A percentile compares a stretch with the other conserved stretches of the same genome.
Evolutionary conservation across 768 basidiomycete species (phyloP).

Genomic region (Leccinum pellstonianum): DNA sequence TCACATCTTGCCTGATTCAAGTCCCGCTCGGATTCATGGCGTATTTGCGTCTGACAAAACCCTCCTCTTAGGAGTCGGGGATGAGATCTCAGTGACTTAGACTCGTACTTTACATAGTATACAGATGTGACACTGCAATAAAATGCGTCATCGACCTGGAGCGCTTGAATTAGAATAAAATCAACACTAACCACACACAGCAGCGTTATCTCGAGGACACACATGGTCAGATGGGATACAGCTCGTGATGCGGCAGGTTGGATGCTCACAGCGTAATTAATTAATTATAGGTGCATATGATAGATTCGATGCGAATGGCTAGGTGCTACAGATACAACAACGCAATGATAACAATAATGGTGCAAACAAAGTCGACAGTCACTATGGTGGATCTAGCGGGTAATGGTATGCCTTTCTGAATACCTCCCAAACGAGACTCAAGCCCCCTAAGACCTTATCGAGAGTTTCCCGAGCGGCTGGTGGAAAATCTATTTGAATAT

Average conservation of each 20-base stretch:
- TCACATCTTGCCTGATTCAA: background rate
- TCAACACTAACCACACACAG: background rate
- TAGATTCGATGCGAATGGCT: background rate
- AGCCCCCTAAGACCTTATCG: conserved; percentile 28
- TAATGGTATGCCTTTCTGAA: conserved; percentile 35
- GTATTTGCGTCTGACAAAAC: no score
- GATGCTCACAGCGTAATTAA: background rate
- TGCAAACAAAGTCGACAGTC: background rate
- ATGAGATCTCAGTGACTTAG: no score
- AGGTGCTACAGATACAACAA: conserved; percentile 16
- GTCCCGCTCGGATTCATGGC: no score
- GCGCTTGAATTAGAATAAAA: background rate
- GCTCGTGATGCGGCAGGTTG: background rate
- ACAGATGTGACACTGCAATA: background rate
- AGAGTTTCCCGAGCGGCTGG: conserved; percentile 23
- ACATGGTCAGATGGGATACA: background rate
- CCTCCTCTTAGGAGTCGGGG: no score
- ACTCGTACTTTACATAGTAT: background rate
- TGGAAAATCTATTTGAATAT: conserved; percentile 25
- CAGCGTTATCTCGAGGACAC: background rate
- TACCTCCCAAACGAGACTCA: conserved; percentile 31
- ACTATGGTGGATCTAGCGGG: conserved; percentile 35
- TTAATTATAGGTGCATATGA: background rate
- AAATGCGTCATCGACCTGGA: background rate
- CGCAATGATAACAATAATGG: conserved; percentile 6